phyloP scores from a whole-genome alignment of 139 green algal species.

The Ulvella scutata region DNA sequence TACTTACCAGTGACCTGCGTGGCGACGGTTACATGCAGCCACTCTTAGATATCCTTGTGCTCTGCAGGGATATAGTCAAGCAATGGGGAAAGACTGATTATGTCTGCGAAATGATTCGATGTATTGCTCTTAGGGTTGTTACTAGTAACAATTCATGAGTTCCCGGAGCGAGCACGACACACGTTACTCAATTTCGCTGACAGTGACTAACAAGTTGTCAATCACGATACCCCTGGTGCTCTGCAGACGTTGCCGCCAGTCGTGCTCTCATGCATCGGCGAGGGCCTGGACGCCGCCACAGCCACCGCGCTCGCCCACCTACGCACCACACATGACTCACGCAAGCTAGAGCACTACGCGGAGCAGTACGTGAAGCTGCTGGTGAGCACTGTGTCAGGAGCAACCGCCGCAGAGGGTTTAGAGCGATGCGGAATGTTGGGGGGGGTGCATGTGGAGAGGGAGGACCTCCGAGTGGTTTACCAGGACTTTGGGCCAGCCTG shows the following conservation, averaged over 20 bases:
- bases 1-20: no score
- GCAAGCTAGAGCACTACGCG: constrained; percentile 25
- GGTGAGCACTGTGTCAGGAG: constrained; percentile 8
- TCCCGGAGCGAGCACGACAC: no score
- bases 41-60: no score
- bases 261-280: constrained; percentile 13
- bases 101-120: no score
- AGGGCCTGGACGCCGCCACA: constrained; percentile 8
- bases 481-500: constrained; percentile 33
- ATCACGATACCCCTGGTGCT: no score
- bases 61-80: no score
- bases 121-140: no score
- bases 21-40: no score
- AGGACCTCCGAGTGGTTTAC: constrained; percentile 17
- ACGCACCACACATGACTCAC: constrained; percentile 25
- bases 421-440: not conserved
- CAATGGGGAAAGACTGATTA: no score
- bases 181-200: no score
- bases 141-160: no score
- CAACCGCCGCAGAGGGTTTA: not conserved
- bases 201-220: no score
- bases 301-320: constrained; percentile 22
- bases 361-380: constrained; percentile 26
- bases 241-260: constrained; percentile 40
- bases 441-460: not conserved